phyloP scores from a whole-genome alignment of 805 yeast species.

The Metschnikowia lochheadii region DNA sequence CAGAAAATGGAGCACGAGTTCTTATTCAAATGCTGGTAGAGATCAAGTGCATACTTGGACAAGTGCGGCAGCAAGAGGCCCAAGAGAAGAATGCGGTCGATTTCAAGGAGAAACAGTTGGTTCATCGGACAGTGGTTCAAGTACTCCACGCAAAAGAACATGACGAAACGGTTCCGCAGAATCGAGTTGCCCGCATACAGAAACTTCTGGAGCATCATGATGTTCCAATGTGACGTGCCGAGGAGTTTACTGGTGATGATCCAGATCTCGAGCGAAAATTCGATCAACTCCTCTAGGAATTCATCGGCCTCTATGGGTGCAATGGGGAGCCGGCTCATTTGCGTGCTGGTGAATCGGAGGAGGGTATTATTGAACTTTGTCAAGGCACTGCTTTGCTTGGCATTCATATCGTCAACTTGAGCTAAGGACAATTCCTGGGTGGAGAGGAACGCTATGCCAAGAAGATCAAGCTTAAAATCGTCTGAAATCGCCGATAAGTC shows the following conservation, averaged over 20 bases:
- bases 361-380: constrained; percentile 11
- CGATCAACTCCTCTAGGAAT: constrained; percentile 21
- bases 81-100: constrained; percentile 20
- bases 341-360: constrained; percentile 19
- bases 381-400: constrained; percentile 14
- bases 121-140: constrained; percentile 19
- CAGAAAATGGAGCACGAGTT: constrained; percentile 17
- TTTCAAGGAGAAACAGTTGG: constrained; percentile 10
- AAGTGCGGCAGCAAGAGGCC: constrained; percentile 24
- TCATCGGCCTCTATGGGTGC: constrained; percentile 21
- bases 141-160: constrained; percentile 26
- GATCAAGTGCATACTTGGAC: constrained; percentile 23
- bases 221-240: constrained; percentile 31
- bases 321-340: constrained; percentile 36
- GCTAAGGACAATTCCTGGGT: constrained; percentile 6
- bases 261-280: constrained; percentile 31
- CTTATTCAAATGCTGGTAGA: constrained; percentile 19
- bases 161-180: constrained; percentile 33
- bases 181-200: constrained; percentile 37
- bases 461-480: constrained; percentile 4
- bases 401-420: constrained; percentile 14
- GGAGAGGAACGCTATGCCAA: constrained; percentile 11
- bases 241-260: constrained; percentile 17
- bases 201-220: constrained; percentile 32
- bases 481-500: constrained; percentile 7